phyloP scores from a whole-genome alignment of 2,329 filamentous ascomycete species.

The Aspergillus ustus region DNA sequence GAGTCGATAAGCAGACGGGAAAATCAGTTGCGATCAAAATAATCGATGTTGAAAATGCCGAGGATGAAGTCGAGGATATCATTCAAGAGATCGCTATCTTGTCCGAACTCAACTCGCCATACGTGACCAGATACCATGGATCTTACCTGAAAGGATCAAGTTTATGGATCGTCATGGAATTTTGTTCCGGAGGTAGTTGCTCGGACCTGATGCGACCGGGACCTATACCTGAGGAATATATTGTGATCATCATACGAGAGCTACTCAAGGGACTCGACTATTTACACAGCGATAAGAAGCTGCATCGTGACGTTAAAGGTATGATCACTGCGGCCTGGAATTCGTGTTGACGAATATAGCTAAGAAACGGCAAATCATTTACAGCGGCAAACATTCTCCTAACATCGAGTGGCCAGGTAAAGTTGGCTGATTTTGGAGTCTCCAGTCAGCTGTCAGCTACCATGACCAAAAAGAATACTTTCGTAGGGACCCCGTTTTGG shows the following conservation, averaged over 20 bases:
- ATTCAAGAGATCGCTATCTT: conserved; percentile 98
- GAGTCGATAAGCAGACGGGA: conserved; percentile 89
- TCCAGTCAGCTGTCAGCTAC: conserved; percentile 95
- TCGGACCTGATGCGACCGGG: conserved; percentile 95
- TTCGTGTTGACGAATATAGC: background rate
- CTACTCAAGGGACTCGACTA: conserved; percentile 89
- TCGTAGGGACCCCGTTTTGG: conserved; percentile 98
- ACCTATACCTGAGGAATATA: conserved; percentile 89
- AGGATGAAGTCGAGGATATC: conserved; percentile 99
- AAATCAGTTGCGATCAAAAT: conserved; percentile 97
- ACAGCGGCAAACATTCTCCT: conserved; percentile 90
- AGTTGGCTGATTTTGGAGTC: conserved; percentile 95
- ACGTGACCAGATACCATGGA: conserved; percentile 97
- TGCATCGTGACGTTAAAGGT: conserved; percentile 97
- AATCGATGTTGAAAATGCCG: conserved; percentile 97
- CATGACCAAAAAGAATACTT: conserved; percentile 99
- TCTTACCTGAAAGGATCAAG: conserved; percentile 95
- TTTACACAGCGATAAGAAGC: conserved; percentile 90
- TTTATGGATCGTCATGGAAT: conserved; percentile 99
- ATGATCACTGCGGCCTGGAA: conserved; percentile 18
- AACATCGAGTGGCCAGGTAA: conserved; percentile 89
- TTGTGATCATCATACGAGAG: conserved; percentile 92
- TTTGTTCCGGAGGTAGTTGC: conserved; percentile 94
- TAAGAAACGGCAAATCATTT: conserved; percentile 20
- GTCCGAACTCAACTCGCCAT: conserved; percentile 92